Conservation (phyloP, 805 yeast genomes). For the Peterozyma xylosa region DNA sequence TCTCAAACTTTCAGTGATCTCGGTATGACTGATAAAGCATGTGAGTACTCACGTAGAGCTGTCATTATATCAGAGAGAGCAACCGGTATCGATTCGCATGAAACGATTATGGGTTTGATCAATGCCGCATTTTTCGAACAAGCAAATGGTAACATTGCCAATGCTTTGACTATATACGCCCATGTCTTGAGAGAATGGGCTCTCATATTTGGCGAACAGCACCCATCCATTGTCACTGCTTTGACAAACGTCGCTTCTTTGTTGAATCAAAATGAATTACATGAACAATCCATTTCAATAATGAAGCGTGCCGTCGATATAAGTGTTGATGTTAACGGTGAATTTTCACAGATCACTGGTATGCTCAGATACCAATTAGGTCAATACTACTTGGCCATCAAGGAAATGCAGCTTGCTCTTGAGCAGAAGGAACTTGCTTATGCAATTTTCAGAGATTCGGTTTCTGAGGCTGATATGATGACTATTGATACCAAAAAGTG, state of each 20-base stretch:
- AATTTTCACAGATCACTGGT: conserved; percentile 53
- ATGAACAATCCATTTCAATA: conserved; percentile 41
- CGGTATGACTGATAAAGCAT: conserved; percentile 50
- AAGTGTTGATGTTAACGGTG: conserved; percentile 47
- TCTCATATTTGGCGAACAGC: conserved; percentile 50
- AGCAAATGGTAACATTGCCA: conserved; percentile 45
- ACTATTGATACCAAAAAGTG: conserved; percentile 65
- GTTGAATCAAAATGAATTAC: conserved; percentile 45
- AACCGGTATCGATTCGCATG: conserved; percentile 73
- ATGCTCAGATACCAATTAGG: conserved; percentile 63
- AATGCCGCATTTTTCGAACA: conserved; percentile 73
- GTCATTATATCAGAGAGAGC: conserved; percentile 72
- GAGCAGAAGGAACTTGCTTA: conserved; percentile 50
- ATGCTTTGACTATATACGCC: conserved; percentile 54
- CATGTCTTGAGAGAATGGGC: conserved; percentile 56
- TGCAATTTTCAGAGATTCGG: conserved; percentile 42
- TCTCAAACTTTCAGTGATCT: conserved; percentile 62
- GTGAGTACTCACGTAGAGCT: conserved; percentile 59
- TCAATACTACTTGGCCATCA: conserved; percentile 44
- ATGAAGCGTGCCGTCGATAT: conserved; percentile 45
- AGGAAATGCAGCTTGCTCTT: conserved; percentile 49
- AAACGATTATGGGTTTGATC: conserved; percentile 61
- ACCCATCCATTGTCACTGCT: conserved; percentile 65
- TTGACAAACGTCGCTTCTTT: conserved; percentile 53
- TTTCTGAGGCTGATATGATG: conserved; percentile 62